Conservation (phyloP, 345 rosid genomes). For the Syzygium grande region DNA sequence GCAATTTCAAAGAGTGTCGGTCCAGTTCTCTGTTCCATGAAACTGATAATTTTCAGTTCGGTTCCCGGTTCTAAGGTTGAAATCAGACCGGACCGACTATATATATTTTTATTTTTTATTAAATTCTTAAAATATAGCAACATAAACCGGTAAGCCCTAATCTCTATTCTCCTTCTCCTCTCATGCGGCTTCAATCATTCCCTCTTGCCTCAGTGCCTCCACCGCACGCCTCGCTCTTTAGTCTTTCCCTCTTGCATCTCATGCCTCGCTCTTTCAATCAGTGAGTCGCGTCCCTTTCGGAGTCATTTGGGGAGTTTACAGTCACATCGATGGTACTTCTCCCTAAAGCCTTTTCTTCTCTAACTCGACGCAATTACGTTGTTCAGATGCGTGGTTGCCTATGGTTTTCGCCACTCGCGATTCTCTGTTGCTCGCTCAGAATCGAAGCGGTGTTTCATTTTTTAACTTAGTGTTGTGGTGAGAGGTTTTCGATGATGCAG, state of each 20-base stretch:
- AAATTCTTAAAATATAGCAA: too few species aligned
- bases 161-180: too few species aligned
- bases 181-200: too few species aligned
- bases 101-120: too few species aligned
- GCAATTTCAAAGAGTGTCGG: too few species aligned
- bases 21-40: too few species aligned
- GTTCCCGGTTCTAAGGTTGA: too few species aligned
- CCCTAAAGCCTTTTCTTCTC: neutral
- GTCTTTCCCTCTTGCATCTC: neutral
- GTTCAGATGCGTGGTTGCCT: neutral
- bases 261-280: neutral
- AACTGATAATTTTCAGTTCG: too few species aligned
- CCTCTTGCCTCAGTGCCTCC: too few species aligned
- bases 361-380: neutral
- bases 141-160: too few species aligned
- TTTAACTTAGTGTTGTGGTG: neutral
- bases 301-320: neutral
- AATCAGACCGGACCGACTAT: too few species aligned
- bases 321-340: neutral
- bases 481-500: neutral
- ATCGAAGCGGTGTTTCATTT: neutral
- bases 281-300: neutral
- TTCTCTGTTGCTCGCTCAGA: neutral
- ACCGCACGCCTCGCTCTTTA: too few species aligned
- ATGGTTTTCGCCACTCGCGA: neutral